Conservation (phyloP, 257 asterid genomes). For the Cinchona pubescens region DNA sequence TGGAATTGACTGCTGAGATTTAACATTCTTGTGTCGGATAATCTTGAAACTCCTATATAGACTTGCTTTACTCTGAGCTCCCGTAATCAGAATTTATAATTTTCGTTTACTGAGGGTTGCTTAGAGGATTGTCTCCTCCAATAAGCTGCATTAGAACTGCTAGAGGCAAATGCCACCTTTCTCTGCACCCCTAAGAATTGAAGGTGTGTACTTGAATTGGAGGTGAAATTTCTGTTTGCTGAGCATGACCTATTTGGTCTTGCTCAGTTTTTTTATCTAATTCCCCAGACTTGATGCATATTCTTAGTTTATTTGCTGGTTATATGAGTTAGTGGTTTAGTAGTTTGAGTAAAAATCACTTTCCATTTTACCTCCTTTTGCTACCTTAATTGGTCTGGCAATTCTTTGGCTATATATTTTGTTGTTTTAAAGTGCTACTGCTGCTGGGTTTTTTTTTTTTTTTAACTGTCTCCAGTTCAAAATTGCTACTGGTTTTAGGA, state of each 20-base stretch:
- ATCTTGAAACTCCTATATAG: neutral
- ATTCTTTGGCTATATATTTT: neutral
- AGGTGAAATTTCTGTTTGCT: neutral
- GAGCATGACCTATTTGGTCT: neutral
- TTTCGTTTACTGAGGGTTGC: neutral
- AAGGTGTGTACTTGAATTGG: neutral
- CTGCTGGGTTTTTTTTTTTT: too few species aligned
- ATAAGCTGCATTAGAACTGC: neutral
- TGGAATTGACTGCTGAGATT: neutral
- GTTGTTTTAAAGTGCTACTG: neutral
- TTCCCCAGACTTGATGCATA: neutral
- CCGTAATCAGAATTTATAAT: neutral
- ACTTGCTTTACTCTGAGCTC: neutral
- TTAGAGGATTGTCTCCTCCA: neutral
- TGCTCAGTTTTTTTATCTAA: neutral
- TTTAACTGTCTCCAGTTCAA: too few species aligned
- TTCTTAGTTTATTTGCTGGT: neutral
- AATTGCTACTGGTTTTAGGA: neutral
- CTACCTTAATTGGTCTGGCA: neutral
- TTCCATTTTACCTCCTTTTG: neutral
- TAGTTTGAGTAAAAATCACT: neutral
- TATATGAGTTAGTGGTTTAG: neutral
- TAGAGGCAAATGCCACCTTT: neutral
- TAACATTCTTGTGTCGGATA: neutral
- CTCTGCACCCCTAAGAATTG: neutral